These are phyloP conservation scores for Arabidopsis arenosa DNA, from an alignment of 345 rosid genomes.

Conservation along the genomic window DNA sequence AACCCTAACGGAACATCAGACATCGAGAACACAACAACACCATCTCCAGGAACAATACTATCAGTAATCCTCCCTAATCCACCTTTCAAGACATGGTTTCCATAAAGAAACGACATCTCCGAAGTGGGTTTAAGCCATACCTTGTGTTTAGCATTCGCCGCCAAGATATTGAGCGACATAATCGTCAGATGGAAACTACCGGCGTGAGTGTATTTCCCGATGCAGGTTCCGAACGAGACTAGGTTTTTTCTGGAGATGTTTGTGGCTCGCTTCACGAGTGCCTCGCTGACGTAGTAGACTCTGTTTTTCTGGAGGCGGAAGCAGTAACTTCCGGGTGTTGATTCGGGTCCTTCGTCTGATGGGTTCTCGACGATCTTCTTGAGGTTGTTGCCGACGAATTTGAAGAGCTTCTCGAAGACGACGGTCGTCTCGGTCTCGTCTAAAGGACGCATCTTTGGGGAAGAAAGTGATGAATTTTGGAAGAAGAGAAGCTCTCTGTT, in stretches of 20 bases:
- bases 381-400: conserved; percentile 86
- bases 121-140: conserved; percentile 95
- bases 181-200: conserved; percentile 78
- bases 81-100: conserved; percentile 90
- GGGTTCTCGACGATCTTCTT: conserved; percentile 90
- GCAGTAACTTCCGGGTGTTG: conserved; percentile 75
- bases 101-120: conserved; percentile 94
- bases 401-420: conserved; percentile 83
- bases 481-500: conserved; percentile 16
- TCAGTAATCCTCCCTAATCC: conserved; percentile 90
- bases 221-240: conserved; percentile 75
- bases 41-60: conserved; percentile 75
- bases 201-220: conserved; percentile 83
- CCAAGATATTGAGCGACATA: conserved; percentile 62
- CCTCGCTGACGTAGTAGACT: conserved; percentile 81
- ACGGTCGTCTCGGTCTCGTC: conserved; percentile 87
- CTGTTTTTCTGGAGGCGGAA: conserved; percentile 87
- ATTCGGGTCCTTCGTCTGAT: conserved; percentile 85
- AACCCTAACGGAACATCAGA: conserved; percentile 86
- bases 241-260: conserved; percentile 68
- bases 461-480: neutral
- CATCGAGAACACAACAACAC: conserved; percentile 90
- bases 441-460: conserved; percentile 66
- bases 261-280: conserved; percentile 83
- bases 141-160: conserved; percentile 85